Percentiles rank a stretch among this genome's conserved stretches.
These are phyloP conservation scores for Phytophthora fragariaefolia DNA, from an alignment of 352 stramenopile species.

Conservation along the genomic window DNA sequence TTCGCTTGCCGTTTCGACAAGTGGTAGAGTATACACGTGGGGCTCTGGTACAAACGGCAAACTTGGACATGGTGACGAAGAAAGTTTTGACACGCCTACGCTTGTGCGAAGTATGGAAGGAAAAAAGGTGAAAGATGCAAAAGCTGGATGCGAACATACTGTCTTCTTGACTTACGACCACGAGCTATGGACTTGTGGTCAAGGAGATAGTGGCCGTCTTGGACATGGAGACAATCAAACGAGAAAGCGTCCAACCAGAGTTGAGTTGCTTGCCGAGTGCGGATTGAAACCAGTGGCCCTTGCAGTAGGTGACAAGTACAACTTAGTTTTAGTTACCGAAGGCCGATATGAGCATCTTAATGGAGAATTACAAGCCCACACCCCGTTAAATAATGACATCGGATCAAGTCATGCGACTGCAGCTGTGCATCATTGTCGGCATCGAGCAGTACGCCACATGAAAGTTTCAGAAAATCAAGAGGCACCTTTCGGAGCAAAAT, in stretches of 20 bases:
- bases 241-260: constrained; percentile 58
- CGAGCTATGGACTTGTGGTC: constrained; percentile 82
- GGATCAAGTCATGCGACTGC: background rate
- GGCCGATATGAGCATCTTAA: constrained; percentile 11
- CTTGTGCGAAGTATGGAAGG: constrained; percentile 52
- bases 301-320: constrained; percentile 89
- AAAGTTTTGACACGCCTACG: constrained; percentile 71
- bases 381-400: background rate
- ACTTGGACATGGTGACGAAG: constrained; percentile 83
- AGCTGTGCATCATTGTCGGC: background rate
- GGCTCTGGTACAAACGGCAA: constrained; percentile 85
- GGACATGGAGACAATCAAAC: constrained; percentile 76
- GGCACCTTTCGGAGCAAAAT: constrained; percentile 29
- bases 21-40: constrained; percentile 77
- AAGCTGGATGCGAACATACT: constrained; percentile 85
- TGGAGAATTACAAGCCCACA: constrained; percentile 1
- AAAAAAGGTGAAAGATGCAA: constrained; percentile 68
- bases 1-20: constrained; percentile 71
- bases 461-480: background rate
- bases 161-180: constrained; percentile 61
- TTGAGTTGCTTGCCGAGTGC: constrained; percentile 62
- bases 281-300: constrained; percentile 71
- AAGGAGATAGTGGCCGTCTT: constrained; percentile 82
- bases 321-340: constrained; percentile 69
- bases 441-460: constrained; percentile 8